These are phyloP conservation scores for Byssoonygena ceratinophila DNA, from an alignment of 2,329 filamentous ascomycete species.

Conservation along the genomic window DNA sequence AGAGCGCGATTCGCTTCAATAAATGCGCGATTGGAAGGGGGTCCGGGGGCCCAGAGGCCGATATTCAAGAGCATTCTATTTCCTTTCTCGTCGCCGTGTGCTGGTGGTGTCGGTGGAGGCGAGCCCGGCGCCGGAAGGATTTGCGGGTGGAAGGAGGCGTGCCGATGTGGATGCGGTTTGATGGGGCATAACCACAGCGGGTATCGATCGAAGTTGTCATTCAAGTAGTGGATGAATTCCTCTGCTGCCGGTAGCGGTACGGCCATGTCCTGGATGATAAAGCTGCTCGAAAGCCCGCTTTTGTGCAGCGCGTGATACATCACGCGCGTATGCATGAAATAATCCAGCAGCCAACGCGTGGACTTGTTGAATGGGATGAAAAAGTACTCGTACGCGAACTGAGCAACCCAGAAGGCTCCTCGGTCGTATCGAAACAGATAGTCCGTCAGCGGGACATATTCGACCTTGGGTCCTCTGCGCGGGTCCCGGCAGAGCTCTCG, in stretches of 20 bases:
- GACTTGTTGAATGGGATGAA: slow-evolving; percentile 47
- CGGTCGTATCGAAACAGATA: slow-evolving; percentile 51
- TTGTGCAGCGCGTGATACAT: slow-evolving; percentile 52
- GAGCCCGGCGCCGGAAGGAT: neutral
- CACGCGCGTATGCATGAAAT: slow-evolving; percentile 48
- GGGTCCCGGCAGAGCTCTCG: slow-evolving; percentile 27
- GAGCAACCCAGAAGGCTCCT: slow-evolving; percentile 49
- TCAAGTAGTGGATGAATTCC: slow-evolving; percentile 42
- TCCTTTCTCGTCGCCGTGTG: neutral
- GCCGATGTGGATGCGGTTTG: slow-evolving; percentile 15
- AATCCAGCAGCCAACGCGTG: slow-evolving; percentile 47
- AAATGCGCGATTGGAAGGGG: slow-evolving; percentile 47
- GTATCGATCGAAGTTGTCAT: slow-evolving; percentile 39
- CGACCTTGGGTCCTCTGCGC: slow-evolving; percentile 20
- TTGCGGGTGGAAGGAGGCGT: slow-evolving; percentile 8
- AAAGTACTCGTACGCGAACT: slow-evolving; percentile 48
- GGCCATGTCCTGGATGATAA: slow-evolving; percentile 51
- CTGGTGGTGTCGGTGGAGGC: neutral
- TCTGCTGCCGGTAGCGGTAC: slow-evolving; percentile 43
- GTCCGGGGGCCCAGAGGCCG: slow-evolving; percentile 71
- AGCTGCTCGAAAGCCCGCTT: slow-evolving; percentile 42
- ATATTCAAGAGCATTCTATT: slow-evolving; percentile 37
- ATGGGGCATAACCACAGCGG: slow-evolving; percentile 52
- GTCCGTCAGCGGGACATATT: slow-evolving; percentile 40
- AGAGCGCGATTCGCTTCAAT: slow-evolving; percentile 58